phyloP scores from a whole-genome alignment of 176 grass and related monocot genomes.

The Puya raimondii region DNA sequence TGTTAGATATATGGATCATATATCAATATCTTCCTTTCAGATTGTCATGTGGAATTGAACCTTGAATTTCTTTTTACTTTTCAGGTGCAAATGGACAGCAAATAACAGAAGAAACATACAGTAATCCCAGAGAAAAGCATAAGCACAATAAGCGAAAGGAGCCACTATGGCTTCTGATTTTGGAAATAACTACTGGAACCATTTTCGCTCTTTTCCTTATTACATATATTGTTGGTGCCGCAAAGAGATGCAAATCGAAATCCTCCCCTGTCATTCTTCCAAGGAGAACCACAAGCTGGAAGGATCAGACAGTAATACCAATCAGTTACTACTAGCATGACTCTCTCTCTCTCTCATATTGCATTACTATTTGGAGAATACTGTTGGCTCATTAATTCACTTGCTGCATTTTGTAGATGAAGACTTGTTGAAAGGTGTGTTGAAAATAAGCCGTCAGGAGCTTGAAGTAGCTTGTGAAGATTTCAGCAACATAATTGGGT shows the following conservation, averaged over 20 bases:
- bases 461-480: constrained; percentile 84
- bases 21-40: neutral
- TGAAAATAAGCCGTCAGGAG: constrained; percentile 54
- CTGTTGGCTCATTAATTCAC: neutral
- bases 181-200: constrained; percentile 52
- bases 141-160: constrained; percentile 28
- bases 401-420: constrained; percentile 34
- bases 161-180: constrained; percentile 75
- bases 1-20: neutral
- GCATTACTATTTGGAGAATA: neutral
- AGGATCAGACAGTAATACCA: constrained; percentile 51
- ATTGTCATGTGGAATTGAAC: constrained; percentile 1
- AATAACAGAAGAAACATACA: neutral
- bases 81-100: constrained; percentile 49
- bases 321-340: constrained; percentile 38
- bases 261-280: constrained; percentile 23
- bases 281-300: constrained; percentile 59
- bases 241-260: constrained; percentile 40
- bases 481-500: constrained; percentile 98
- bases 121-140: constrained; percentile 1
- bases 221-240: constrained; percentile 24
- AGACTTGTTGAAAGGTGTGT: constrained; percentile 42
- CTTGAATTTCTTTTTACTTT: constrained; percentile 27
- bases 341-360: constrained; percentile 2
- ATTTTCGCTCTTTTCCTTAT: constrained; percentile 38